Evolutionary conservation across 768 basidiomycete genomes (phyloP), one percentile per base, ranked within the genome.

Genomic region (Russula lepida): DNA sequence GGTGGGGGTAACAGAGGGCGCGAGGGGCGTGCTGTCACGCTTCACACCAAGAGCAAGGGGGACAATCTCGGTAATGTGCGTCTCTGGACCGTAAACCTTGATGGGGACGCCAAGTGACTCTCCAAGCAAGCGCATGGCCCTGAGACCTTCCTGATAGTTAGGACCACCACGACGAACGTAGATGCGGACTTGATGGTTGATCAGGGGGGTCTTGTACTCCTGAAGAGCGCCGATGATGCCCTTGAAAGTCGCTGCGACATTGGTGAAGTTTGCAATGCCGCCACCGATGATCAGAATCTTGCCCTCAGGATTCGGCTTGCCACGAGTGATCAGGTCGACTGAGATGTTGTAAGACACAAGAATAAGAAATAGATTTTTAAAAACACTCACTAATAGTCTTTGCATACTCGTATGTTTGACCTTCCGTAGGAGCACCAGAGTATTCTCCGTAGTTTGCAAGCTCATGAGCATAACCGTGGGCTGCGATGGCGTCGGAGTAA

Each of bases 371-470:
- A 2, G 8, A 43, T 23, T 11, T n/a, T n/a, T 5, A 37, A 37
- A 37, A 55, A 46, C 30, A 80, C 88, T 71, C 67, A 91, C 89
- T 78, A 73, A 98, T 95, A 28, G 97, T 98, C 81, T 98, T 98
- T 62, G 97, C 95, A 70, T 99, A 98, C 74, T 99, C 97, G 74
- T 97, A 98, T 0, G 95, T 99, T 77, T 99, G 97, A 44, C 92
- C 93, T 75, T 98, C 92, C 6, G 92, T 92, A 46, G 97, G 97
- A 7, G 97, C 95, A 71, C 97, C 97, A 68, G 90, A 93, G 81
- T 99, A 98, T 77, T 98, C 97, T 69, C 97, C 97, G 70, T 98
- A 98, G 81, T 98, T 99, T 73, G 95, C 95, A 66, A 99, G 88
- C 74, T 99, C 97, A 71, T 97, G 84, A 21, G 97, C 94, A 71